Evolutionary conservation across 805 yeast species (phyloP), one percentile per base, ranked within the genome.

Genomic region (Yarrowia divulgata): DNA sequence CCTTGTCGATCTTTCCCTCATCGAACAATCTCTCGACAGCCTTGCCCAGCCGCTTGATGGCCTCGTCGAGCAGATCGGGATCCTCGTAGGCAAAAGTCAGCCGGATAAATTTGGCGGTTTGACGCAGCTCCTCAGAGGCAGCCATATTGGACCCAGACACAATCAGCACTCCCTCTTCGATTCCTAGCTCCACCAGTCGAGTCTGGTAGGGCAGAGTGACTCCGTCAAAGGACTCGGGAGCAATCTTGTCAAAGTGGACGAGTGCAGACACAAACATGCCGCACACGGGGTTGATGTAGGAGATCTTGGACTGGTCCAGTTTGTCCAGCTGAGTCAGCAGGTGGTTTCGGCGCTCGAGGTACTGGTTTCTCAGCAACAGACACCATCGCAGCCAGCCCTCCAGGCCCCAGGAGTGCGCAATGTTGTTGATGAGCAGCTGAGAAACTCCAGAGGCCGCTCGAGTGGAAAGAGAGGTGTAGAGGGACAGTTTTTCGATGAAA

Each of bases 401-500:
- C 6, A 64, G 57, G 37, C 68, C 68, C 68, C 68, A 64, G 14
- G 57, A 18, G 6, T 64, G 48, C 10, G 58, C 68, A 40, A 50
- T 50, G 49, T 64, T 64, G 40, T 50, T 64, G 58, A 64, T 64
- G 8, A 64, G 37, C 35, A 40, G 43, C 57, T 49, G 68, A 19
- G 68, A 64, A 2, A 64, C 34, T 1, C 68, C 58, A 1, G 58
- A 49, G 23, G 68, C 48, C 0, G 58, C 68, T 14, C 58, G 46
- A n/a, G 68, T 64, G 1, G 68, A 64, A 1, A 49, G 46, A 16
- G 57, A 40, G 5, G 68, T 64, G 48, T 49, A 50, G 0, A 50
- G 57, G 1, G 57, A 50, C n/a, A 64, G 32, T 69, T 86, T 83
- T 70, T 85, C 85, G 69, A 87, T 77, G 49, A 90, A 81, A 1